Base-by-base conservation (phyloP, 371 early-diverging fungal species). In the Mucor saturninus region DNA sequence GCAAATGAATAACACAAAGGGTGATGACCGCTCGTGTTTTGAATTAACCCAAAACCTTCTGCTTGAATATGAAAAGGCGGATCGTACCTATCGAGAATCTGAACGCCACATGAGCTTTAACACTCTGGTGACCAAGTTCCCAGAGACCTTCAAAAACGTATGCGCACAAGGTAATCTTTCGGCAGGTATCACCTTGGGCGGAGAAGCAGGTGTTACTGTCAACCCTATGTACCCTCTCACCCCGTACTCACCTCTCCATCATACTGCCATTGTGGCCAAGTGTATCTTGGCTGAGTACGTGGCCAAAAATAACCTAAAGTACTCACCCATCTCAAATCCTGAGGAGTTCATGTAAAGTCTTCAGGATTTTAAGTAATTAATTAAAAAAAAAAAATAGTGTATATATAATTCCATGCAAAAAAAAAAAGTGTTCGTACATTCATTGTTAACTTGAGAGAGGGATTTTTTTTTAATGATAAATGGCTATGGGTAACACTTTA, bases 241-340 rank as follows among this genome's bases (percentile, higher is more conserved):
- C 1, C 71, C 74, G 0, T 71, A 65, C 58, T 56, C 74, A 6
- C 64, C 65, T 6, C 50, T 79, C 4, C 71, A 72, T 28, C 79
- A 79, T 51, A 73, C 79, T n/a, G 74, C 76, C n/a, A 79, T 79
- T 29, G 72, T 70, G 15, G 65, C 71, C 15, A 79, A 79, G 49
- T 70, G 71, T 40, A 60, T 75, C 15, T 26, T 78, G 9, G 51
- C 38, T 9, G 78, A 78, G 39, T 73, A 61, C 37, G 61, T 75
- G 5, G 35, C 57, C 2, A 54, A 55, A 28, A 61, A 71, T 6
- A 57, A 68, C 4, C 26, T 77, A 15, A 50, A 56, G 21, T 75
- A 73, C 48, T 49, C 61, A 40, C 56, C 59, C 4, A 72, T 74
- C 37, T 65, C 60, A 0, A 59, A 73, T 26, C 58, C 61, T 6